These are phyloP conservation scores for Boletus rubroflammeus DNA, from an alignment of 768 basidiomycete genomes.

Conservation along the genomic window DNA sequence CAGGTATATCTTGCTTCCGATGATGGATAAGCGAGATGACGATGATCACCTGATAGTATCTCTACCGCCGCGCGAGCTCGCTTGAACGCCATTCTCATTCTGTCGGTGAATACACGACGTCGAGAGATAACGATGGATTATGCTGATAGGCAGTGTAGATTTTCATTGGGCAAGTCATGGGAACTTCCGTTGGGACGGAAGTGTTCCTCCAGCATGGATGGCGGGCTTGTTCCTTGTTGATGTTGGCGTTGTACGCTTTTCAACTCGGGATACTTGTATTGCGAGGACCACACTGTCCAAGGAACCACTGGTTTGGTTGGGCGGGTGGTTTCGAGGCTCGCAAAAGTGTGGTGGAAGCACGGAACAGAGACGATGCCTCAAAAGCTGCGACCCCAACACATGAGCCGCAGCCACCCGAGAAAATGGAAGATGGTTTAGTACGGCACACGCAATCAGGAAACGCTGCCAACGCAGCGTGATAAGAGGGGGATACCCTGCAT, in stretches of 20 bases:
- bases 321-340: slow-evolving; percentile 50
- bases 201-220: slow-evolving; percentile 71
- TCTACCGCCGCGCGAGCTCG: slow-evolving; percentile 55
- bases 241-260: slow-evolving; percentile 55
- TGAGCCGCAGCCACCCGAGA: slow-evolving; percentile 3
- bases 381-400: neutral
- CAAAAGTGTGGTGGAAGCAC: slow-evolving; percentile 33
- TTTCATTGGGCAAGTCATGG: slow-evolving; percentile 81
- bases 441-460: neutral
- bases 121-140: neutral
- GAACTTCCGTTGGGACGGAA: slow-evolving; percentile 69
- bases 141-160: slow-evolving; percentile 28
- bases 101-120: slow-evolving; percentile 46
- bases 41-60: slow-evolving; percentile 22
- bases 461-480: slow-evolving; percentile 1
- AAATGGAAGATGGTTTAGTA: slow-evolving; percentile 1
- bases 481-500: neutral
- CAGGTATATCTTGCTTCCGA: slow-evolving; percentile 34
- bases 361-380: neutral
- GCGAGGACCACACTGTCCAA: slow-evolving; percentile 61
- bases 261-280: slow-evolving; percentile 54
- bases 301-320: slow-evolving; percentile 58
- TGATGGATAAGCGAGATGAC: slow-evolving; percentile 4
- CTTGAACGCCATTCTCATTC: slow-evolving; percentile 71
- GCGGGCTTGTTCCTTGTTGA: slow-evolving; percentile 60